Percentiles rank a stretch among this genome's conserved stretches.
These are phyloP conservation scores for Flagelloscypha sp. DNA, from an alignment of 768 basidiomycete species.

Conservation along the genomic window DNA sequence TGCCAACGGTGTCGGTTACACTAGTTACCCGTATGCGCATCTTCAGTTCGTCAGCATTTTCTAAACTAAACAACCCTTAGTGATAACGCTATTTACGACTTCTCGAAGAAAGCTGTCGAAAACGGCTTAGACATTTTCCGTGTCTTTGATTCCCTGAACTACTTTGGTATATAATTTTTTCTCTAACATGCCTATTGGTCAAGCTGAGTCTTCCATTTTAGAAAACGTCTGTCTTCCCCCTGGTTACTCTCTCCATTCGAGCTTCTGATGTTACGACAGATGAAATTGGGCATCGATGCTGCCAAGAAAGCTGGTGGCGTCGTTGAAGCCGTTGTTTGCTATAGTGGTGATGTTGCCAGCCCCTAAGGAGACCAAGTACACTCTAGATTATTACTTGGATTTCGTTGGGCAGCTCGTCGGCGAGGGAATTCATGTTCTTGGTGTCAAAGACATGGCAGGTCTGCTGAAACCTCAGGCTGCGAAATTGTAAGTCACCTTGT, in stretches of 20 bases:
- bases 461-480: slow-evolving; percentile 93
- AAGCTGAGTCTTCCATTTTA: slow-evolving; percentile 19
- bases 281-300: slow-evolving; percentile 97
- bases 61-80: slow-evolving; percentile 27
- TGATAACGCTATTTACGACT: slow-evolving; percentile 99
- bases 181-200: background rate
- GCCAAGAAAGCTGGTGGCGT: slow-evolving; percentile 99
- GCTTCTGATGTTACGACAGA: slow-evolving; percentile 34
- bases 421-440: slow-evolving; percentile 94
- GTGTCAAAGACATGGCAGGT: slow-evolving; percentile 99
- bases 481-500: slow-evolving; percentile 51
- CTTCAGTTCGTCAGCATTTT: background rate
- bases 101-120: slow-evolving; percentile 99
- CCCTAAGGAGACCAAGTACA: slow-evolving; percentile 96
- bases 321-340: slow-evolving; percentile 94
- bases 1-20: slow-evolving; percentile 98
- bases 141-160: slow-evolving; percentile 98
- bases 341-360: slow-evolving; percentile 94
- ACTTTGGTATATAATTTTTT: slow-evolving; percentile 61
- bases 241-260: background rate
- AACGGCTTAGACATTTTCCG: slow-evolving; percentile 99
- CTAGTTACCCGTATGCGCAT: slow-evolving; percentile 79
- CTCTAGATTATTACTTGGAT: slow-evolving; percentile 93
- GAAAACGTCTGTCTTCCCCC: slow-evolving; percentile 52
- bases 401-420: slow-evolving; percentile 88